phyloP scores from a whole-genome alignment of 1,284 basidiomycete species.

The Leccinum griseonigrum region DNA sequence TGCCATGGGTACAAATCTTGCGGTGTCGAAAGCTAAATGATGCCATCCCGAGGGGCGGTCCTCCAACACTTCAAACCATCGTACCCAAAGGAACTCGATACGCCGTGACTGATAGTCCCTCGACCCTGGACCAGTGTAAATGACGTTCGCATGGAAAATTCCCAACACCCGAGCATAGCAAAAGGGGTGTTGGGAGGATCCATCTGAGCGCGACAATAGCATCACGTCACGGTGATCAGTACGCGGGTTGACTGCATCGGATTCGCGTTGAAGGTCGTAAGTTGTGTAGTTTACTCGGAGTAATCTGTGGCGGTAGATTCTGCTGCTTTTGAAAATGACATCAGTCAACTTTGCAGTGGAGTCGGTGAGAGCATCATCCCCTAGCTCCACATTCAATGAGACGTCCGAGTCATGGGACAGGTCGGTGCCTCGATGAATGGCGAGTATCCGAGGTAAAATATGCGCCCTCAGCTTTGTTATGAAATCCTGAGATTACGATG shows the following conservation, averaged over 20 bases:
- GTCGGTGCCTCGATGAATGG: background rate
- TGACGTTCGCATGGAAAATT: background rate
- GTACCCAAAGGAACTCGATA: background rate
- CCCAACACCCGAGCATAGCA: background rate
- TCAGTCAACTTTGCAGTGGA: background rate
- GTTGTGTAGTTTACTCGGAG: background rate
- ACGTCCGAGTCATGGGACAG: background rate
- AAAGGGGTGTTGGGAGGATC: background rate
- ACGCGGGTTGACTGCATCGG: background rate
- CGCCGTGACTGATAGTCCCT: background rate
- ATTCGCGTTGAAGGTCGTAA: background rate
- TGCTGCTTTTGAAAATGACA: background rate
- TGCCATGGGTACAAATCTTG: background rate
- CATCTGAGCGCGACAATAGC: background rate
- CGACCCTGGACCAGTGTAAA: background rate
- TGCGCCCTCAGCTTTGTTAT: background rate
- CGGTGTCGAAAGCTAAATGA: background rate
- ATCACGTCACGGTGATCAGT: background rate
- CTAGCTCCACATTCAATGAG: background rate
- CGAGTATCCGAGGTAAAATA: background rate
- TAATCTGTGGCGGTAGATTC: background rate
- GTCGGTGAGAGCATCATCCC: background rate
- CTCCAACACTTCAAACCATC: background rate
- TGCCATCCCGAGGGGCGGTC: background rate
- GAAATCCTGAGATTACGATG: background rate